Base-by-base conservation (phyloP, 805 yeast genomes). In the Scheffersomyces stipitis region DNA sequence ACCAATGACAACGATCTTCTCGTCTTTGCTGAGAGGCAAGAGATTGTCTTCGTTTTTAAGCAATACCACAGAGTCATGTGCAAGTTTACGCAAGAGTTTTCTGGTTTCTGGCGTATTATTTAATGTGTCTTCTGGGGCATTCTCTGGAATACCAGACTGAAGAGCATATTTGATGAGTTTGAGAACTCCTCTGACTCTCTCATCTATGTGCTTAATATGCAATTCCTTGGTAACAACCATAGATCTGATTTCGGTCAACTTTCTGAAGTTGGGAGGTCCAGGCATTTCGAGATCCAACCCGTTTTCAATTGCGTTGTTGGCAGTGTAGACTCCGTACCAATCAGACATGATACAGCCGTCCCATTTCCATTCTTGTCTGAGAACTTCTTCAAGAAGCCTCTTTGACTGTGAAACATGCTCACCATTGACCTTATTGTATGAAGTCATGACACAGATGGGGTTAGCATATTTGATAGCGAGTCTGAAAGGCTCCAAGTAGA, bases 221-320 rank as follows among this genome's bases (percentile, higher is more conserved):
- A 60, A 45, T 40, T 60, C 66, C 26, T 49, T 44, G 5, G 60
- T 45, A 15, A 36, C 36, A 4, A 60, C 34, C 62, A 54, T 54
- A 33, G 56, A 62, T 18, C 38, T 36, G 12, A 60, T 26, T 15
- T 45, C 41, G 4, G 31, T 38, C 4, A 33, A 31, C 3, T 31
- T 34, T 41, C 66, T 46, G 36, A 56, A 51, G 15, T 30, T 39
- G 2, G 64, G 44, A 10, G 62, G 62, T 8, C 66, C 66, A 0
- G 66, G 66, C 66, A 60, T 60, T 42, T 60, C 66, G 42, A 60
- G 46, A 39, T 60, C 64, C 38, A 60, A 49, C 3, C 66, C 66
- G 37, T 48, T 49, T 33, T 48, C 51, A 37, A 60, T 45, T 5
- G 62, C 49, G 3, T 44, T 45, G 28, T 58, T 59, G 17, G 55